A percentile compares a stretch with the other conserved stretches of the same genome.
These are phyloP conservation scores for Trypanosoma theileri DNA, from an alignment of 208 protist genomes.

Conservation along the genomic window DNA sequence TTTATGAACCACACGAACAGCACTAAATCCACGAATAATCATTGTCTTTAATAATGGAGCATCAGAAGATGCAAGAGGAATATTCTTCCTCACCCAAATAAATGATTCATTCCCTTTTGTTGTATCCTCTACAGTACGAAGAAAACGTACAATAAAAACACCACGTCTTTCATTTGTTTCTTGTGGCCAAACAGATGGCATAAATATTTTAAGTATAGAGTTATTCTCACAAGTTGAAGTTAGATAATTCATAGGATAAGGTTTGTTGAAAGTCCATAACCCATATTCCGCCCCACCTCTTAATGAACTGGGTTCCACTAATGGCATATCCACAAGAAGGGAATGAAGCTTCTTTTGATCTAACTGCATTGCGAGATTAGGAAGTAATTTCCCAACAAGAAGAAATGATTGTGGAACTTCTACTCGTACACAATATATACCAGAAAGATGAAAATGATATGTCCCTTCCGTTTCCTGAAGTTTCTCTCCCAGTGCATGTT, in stretches of 20 bases:
- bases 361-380: background rate
- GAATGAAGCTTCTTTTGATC: background rate
- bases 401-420: background rate
- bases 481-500: slow-evolving; percentile 2
- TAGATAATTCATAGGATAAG: slow-evolving; percentile 8
- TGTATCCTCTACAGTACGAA: background rate
- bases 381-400: background rate
- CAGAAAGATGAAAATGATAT: slow-evolving; percentile 1
- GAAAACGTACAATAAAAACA: slow-evolving; percentile 21
- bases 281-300: slow-evolving; percentile 27
- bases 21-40: slow-evolving; percentile 28
- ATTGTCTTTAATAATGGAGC: slow-evolving; percentile 5
- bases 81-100: slow-evolving; percentile 19
- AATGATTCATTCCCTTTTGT: background rate
- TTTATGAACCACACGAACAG: slow-evolving; percentile 11
- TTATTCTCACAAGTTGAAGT: background rate
- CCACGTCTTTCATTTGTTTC: background rate
- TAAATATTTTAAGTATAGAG: slow-evolving; percentile 6
- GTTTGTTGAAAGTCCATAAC: slow-evolving; percentile 15
- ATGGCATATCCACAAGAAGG: slow-evolving; percentile 16
- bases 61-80: background rate
- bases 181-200: slow-evolving; percentile 21
- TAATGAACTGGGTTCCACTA: slow-evolving; percentile 3
- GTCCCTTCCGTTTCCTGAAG: background rate
- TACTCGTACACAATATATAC: slow-evolving; percentile 23